Conservation (phyloP, 371 early-diverging fungal genomes). For the Rhizopus arrhizus region DNA sequence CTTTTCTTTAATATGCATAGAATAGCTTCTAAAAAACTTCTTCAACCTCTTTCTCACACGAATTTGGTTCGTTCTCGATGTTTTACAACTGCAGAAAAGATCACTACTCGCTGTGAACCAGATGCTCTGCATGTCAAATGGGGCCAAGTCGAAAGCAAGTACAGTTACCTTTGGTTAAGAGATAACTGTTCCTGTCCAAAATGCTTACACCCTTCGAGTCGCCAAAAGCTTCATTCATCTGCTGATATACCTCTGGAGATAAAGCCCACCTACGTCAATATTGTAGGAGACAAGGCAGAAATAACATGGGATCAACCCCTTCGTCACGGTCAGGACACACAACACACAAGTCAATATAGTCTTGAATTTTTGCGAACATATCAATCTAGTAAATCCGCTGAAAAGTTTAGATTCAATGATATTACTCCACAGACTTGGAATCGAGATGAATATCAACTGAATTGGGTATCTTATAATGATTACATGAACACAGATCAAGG, state of each 20-base stretch:
- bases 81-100: neutral
- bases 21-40: too few species aligned
- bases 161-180: conserved; percentile 76
- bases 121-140: conserved; percentile 32
- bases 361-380: conserved; percentile 43
- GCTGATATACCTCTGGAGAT: conserved; percentile 71
- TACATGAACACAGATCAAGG: conserved; percentile 66
- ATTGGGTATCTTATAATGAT: conserved; percentile 65
- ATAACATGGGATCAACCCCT: conserved; percentile 50
- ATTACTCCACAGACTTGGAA: conserved; percentile 56
- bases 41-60: too few species aligned
- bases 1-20: too few species aligned
- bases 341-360: conserved; percentile 52
- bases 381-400: conserved; percentile 29
- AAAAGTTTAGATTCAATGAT: conserved; percentile 43
- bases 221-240: conserved; percentile 81
- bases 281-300: conserved; percentile 35
- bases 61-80: neutral
- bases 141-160: conserved; percentile 26
- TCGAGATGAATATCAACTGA: conserved; percentile 40
- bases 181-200: conserved; percentile 80
- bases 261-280: conserved; percentile 31
- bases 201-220: conserved; percentile 74
- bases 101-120: conserved; percentile 11
- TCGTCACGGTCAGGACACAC: conserved; percentile 35